Base-by-base conservation (phyloP, 2,329 filamentous ascomycete genomes). In the Grosmannia penicillata region DNA sequence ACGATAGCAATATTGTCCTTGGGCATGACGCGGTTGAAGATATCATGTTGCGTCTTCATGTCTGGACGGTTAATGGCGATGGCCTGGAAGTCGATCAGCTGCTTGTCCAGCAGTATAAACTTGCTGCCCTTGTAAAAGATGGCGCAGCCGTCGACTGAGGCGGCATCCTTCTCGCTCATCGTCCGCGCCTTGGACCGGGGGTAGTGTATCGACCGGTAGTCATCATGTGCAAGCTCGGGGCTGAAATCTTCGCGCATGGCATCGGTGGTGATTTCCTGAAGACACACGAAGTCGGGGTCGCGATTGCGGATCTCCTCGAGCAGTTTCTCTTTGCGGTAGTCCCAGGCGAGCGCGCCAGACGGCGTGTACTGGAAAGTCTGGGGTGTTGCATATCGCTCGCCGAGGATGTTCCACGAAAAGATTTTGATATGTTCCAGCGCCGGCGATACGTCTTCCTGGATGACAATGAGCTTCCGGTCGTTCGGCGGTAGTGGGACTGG, bases 11-110 rank as follows among this genome's bases (percentile, higher is more conserved):
- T 94, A 55, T 96, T 89, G 66, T 98, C 91, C 61, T 91, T 85
- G 44, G 89, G 87, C 91, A 95, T 96, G 43, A 98, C 82, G 22
- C 91, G 82, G 57, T 98, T 98, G 70, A 94, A 96, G 41, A 96
- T 89, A 52, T 98, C 91, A 54, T 93, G 84, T 52, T 93, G 85
- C 40, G 87, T 84, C 62, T 96, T 96, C 75, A 95, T 94, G 55
- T 96, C 91, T 3, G 87, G 84, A 47, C 91, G 72, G 54, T 93
- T 91, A 59, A 98, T 94, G 47, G 89, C 89, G 40, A 85, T 83
- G 42, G 84, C 81, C 27, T 82, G 79, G 55, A 95, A 94, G 57
- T 95, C 86, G 51, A 98, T 80, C 45, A 94, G 65, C 53, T 93
- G 83, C 64, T 95, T 95, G 62, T 96, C 89, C 19, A 98, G 72